Base-by-base conservation (phyloP, 768 basidiomycete species). In the Tulasnella calospora region DNA sequence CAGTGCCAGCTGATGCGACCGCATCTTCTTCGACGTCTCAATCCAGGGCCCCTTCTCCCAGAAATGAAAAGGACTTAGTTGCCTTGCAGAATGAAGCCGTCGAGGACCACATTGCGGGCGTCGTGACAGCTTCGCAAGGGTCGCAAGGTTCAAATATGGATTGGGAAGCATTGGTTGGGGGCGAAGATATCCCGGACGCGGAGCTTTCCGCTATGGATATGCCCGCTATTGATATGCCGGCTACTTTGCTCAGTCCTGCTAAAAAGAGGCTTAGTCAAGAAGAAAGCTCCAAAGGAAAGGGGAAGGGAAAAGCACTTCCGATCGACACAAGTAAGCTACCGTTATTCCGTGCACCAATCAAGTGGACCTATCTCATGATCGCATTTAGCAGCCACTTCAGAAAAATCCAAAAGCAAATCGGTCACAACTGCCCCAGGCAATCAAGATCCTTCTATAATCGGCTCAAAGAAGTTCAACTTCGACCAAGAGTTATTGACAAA, bases 391-490 rank as follows among this genome's bases (percentile, higher is more conserved):
- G 4, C 13, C 33, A 9, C 5, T 6, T 67, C 19, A 67, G 61
- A 67, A 35, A 3, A 4, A 5, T 19, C 61, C 13, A 67, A 67
- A 67, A 33, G 8, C 4, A 35, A 67, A 41, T 17, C 44, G 15
- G 19, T 17, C 73, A 10, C 73, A 17, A 19, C 13, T 41, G 38
- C 12, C n/a, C 27, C 72, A n/a, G 15, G 13, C 38, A 17, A 73
- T 3, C 41, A 51, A n/a, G 46, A 36, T 21, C 5, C 75, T 17
- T 47, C 44, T 47, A 83, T 85, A 47, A 84, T 85, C 33, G 84
- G 84, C 15, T 76, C 78, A 15, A 78, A 80, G 36, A 67, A 78
- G 5, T 85, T 85, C 80, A 74, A 71, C 17, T 83, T 84, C 79
- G 81, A 82, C 35, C 80, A 82, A 4, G 57, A 46, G 17, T 35